Evolutionary conservation across 345 rosid species (phyloP), one percentile per base, ranked within the genome.

Genomic region (Syzygium grande): DNA sequence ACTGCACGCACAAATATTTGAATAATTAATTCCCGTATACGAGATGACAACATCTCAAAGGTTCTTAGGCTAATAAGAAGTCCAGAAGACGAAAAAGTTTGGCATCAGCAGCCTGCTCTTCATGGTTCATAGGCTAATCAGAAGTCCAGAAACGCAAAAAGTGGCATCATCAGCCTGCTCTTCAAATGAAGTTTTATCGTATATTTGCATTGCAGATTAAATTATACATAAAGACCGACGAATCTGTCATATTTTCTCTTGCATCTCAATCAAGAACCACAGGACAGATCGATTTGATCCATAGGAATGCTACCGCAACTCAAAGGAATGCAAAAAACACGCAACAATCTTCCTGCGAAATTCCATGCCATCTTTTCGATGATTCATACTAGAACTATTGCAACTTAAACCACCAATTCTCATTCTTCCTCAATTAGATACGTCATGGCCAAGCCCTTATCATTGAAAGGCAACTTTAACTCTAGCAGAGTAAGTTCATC

Each of bases 1-100:
- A 98, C 99, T 97, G 94, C 89, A 90, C 11, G 65, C 59, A 25
- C 83, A 21, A 41, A 38, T 51, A 88, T 87, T 16, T 86, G 41
- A 25, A 38, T 87, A 83, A 38, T 54, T 78, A 46, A 85, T 78
- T 7, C 3, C 49, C 1, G 2, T 8, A 11, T 30, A 84, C 25
- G 12, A 29, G 77, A 59, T 9, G 46, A 43, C 46, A 29, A 85
- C 52, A 13, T 27, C 30, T 29, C 16, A n/a, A 41, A 61, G 38
- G 13, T 15, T 9, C 51, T 2, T n/a, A 23, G 61, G 56, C 52
- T 21, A 56, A 84, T 22, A 15, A 51, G n/a, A 27, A 51, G 29
- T 55, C 41, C 41, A 65, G 1, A 53, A 10, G 49, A 85, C 58
- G 38, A 30, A 56, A 56, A 34, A 25, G 21, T 13, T 23, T 29